phyloP scores from a whole-genome alignment of 2,329 filamentous ascomycete genomes.

The Talaromyces piceae region DNA sequence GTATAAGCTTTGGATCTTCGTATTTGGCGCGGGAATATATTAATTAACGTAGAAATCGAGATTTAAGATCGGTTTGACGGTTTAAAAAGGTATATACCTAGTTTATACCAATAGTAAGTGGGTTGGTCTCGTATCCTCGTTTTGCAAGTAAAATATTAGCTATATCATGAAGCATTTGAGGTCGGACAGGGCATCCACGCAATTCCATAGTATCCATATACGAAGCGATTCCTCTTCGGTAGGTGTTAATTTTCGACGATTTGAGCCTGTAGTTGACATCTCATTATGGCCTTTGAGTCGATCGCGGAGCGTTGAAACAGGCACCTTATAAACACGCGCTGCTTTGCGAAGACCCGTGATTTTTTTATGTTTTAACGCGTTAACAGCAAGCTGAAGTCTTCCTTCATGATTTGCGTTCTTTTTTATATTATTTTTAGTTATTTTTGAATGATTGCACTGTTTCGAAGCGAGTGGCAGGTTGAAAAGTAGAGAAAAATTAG shows the following conservation, averaged over 20 bases:
- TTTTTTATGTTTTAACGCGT: background rate
- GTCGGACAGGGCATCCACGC: background rate
- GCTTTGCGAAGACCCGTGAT: background rate
- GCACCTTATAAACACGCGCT: background rate
- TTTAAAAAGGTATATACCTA: background rate
- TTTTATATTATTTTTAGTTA: background rate
- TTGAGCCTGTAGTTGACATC: background rate
- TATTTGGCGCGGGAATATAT: background rate
- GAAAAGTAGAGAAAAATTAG: background rate
- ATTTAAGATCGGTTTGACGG: background rate
- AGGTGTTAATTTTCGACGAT: background rate
- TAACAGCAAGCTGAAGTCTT: background rate
- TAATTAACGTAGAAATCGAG: background rate
- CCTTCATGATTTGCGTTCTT: background rate
- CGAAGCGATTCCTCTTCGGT: background rate
- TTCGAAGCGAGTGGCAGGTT: background rate
- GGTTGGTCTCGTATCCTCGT: background rate
- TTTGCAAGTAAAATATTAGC: slow-evolving; percentile 1
- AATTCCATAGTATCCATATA: background rate
- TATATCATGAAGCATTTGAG: background rate
- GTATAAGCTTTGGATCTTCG: background rate
- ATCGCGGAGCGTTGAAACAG: background rate
- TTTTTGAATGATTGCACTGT: background rate
- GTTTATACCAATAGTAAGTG: background rate
- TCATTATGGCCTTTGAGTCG: background rate